phyloP scores from a whole-genome alignment of 805 yeast genomes.

The Naumovozyma dairenensis region DNA sequence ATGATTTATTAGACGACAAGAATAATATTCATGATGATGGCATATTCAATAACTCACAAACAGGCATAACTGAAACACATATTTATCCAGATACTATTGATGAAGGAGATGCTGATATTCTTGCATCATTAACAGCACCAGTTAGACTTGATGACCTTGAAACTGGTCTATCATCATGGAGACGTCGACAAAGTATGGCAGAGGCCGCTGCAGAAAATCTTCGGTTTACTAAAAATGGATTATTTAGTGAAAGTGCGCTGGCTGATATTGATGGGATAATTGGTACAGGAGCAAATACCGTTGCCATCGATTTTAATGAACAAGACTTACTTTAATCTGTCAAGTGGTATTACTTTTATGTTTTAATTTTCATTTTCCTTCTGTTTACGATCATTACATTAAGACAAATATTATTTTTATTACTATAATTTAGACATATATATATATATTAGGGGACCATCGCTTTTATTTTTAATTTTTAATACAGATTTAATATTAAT shows the following conservation, averaged over 20 bases:
- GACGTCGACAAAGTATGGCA: slow-evolving; percentile 57
- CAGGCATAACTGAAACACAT: not conserved
- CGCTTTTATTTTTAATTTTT: no score
- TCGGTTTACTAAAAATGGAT: slow-evolving; percentile 64
- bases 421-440: no score
- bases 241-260: slow-evolving; percentile 65
- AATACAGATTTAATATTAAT: no score
- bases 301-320: slow-evolving; percentile 20
- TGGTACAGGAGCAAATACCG: slow-evolving; percentile 11
- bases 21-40: slow-evolving; percentile 5
- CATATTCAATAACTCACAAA: not conserved
- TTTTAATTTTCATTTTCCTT: no score
- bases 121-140: slow-evolving; percentile 29
- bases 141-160: slow-evolving; percentile 17
- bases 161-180: slow-evolving; percentile 26
- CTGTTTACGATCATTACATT: no score
- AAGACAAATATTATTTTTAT: no score
- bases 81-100: slow-evolving; percentile 6
- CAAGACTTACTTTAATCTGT: no score
- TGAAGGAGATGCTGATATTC: slow-evolving; percentile 23
- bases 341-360: no score
- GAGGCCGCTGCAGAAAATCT: slow-evolving; percentile 73
- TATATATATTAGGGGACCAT: no score
- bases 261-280: slow-evolving; percentile 60
- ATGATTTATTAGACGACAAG: slow-evolving; percentile 12